Base-by-base conservation (phyloP, 148 eudicot genomes). In the Amaranthus palmeri region DNA sequence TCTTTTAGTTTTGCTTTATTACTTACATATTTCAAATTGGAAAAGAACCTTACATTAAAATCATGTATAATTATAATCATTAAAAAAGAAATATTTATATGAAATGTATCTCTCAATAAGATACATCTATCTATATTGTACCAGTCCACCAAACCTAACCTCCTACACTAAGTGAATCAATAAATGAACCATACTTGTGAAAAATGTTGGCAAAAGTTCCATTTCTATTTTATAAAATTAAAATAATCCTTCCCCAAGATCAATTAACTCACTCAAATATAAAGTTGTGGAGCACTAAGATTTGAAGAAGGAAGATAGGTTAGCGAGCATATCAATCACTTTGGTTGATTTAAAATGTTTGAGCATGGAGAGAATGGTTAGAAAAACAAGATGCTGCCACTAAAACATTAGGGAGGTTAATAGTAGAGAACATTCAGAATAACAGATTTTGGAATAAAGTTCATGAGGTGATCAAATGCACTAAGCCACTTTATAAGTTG, bases 51-150 rank as follows among this genome's bases (percentile, higher is more conserved):
- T 25, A 25, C 36, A 25, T 0, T 25, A 0, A 25, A 25, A 25
- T 25, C 36, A 25, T 25, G 36, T 25, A 25, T 25, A 25, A 25
- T 25, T 25, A 25, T 25, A 25, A 25, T 25, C 36, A 25, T 25
- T 25, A 25, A 25, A 25, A 25, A 25, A 25, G 36, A 25, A 25
- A 25, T 25, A 25, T 25, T 25, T 25, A 6, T 15, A 48, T 4
- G 10, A 13, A 44, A 15, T 15, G 4, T 52, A 52, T 52, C 70
- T 56, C 44, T 64, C 63, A 47, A 70, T 41, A 6, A 48, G 72
- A 58, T 77, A 71, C 80, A 77, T 77, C 61, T 71, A 77, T 42
- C 54, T 48, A 6, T 71, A 77, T 3, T 57, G 72, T 5, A 71
- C 67, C 8, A n/a, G 62, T n/a, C 52, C 62, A n/a, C 72, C 62